Evolutionary conservation across 768 basidiomycete genomes (phyloP), one percentile per base, ranked within the genome.

Genomic region (Kwoniella botswanensis): DNA sequence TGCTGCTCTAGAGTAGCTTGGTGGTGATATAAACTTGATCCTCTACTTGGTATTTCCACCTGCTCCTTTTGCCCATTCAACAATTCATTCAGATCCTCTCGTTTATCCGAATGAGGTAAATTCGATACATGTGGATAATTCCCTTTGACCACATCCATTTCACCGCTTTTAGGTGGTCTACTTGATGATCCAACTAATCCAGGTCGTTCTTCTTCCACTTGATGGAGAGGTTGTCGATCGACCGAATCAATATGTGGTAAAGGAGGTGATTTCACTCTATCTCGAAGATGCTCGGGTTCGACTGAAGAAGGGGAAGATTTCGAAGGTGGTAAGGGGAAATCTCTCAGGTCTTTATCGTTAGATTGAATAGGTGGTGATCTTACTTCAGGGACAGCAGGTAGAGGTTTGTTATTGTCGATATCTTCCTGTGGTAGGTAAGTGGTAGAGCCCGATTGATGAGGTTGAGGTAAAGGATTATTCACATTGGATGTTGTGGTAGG

Each of bases 401-500:
- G 53, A 6, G 68, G 65, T 56, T 74, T 74, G 11, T n/a, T 41
- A 57, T 59, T 43, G 5, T 63, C 26, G 9, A 65, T 18, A 10
- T 21, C 52, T 15, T 65, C 50, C 24, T 59, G 43, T 12, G 65
- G 65, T 52, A 67, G 17, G 50, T 64, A 70, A 12, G 42, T 24
- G 1, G 62, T 64, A 13, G 61, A 61, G 4, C 54, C 46, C 21
- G 11, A 21, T 55, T 9, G 11, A 53, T 42, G 60, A 55, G 9
- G 57, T 24, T 22, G 65, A 43, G 74, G 74, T 15, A 56, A 22
- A n/a, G 72, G 75, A 43, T 76, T 76, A 53, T 74, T 65, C 11
- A 70, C 72, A 58, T 76, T 76, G 1, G 72, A 73, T 0, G 67
- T 62, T 4, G 75, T 76, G 10, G 75, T 76, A 9, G 75, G 75